Percentiles rank a stretch among this genome's conserved stretches.
Conservation (phyloP, 2,329 filamentous ascomycete genomes). For the Stachybotrys chartarum region DNA sequence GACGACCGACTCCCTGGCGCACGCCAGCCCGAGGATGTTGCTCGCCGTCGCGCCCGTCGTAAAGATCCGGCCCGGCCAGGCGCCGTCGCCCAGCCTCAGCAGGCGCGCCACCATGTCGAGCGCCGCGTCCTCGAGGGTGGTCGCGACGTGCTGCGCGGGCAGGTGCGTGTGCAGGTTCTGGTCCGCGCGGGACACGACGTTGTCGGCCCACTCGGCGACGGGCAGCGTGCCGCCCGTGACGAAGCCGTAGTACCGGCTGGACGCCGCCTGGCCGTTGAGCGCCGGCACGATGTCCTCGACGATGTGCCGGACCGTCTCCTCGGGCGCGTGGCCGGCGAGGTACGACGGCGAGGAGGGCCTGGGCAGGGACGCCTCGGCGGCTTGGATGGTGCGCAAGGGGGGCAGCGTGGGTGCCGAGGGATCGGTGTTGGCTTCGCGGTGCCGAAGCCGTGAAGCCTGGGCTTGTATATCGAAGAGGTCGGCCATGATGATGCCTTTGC, state of each 20-base stretch:
- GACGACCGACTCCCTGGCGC: constrained; percentile 58
- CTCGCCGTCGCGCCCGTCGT: constrained; percentile 63
- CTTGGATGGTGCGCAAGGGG: constrained; percentile 18
- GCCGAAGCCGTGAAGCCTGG: constrained; percentile 14
- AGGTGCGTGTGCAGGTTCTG: constrained; percentile 83
- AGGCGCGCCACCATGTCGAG: constrained; percentile 63
- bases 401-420: constrained; percentile 31
- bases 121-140: constrained; percentile 67
- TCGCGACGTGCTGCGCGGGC: constrained; percentile 65
- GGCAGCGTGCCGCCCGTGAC: constrained; percentile 78
- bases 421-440: constrained; percentile 9
- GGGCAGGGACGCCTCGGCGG: constrained; percentile 34
- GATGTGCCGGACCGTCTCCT: constrained; percentile 33
- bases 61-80: constrained; percentile 47
- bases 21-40: constrained; percentile 71
- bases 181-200: constrained; percentile 72
- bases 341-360: constrained; percentile 17
- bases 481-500: constrained; percentile 10
- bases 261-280: constrained; percentile 59
- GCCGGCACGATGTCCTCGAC: constrained; percentile 42
- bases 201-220: constrained; percentile 74
- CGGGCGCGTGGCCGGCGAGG: constrained; percentile 19
- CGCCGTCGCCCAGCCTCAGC: constrained; percentile 52
- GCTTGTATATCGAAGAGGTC: constrained; percentile 15
- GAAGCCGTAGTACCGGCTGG: constrained; percentile 76